These are phyloP conservation scores for Phellopilus nigrolimitatus DNA, from an alignment of 1,284 basidiomycete species.

Conservation along the genomic window DNA sequence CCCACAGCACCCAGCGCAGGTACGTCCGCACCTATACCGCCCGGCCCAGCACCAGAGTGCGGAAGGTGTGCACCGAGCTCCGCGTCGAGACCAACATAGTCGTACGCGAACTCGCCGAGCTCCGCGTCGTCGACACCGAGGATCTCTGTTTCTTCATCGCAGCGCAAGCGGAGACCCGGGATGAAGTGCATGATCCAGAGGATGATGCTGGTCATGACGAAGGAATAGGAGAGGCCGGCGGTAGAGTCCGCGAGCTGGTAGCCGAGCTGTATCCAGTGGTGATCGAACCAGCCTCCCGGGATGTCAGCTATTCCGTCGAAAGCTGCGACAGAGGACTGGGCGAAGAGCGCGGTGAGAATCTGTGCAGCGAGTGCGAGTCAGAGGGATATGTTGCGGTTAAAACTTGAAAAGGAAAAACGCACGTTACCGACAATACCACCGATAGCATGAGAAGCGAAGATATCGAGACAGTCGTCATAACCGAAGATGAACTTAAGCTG, in stretches of 20 bases:
- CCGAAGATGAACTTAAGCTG: slow-evolving; percentile 81
- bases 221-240: slow-evolving; percentile 74
- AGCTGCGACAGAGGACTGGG: slow-evolving; percentile 77
- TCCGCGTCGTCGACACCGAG: slow-evolving; percentile 92
- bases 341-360: slow-evolving; percentile 84
- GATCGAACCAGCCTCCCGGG: slow-evolving; percentile 88
- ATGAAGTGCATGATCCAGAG: slow-evolving; percentile 92
- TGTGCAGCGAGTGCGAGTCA: slow-evolving; percentile 29
- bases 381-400: background rate
- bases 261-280: slow-evolving; percentile 78
- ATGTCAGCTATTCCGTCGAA: slow-evolving; percentile 79
- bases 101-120: slow-evolving; percentile 93
- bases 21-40: slow-evolving; percentile 18
- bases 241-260: slow-evolving; percentile 83
- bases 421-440: slow-evolving; percentile 86
- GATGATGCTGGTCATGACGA: slow-evolving; percentile 83
- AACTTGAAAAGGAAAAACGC: slow-evolving; percentile 9
- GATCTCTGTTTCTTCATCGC: slow-evolving; percentile 81
- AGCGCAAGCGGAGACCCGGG: slow-evolving; percentile 78
- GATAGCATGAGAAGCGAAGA: slow-evolving; percentile 87
- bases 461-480: slow-evolving; percentile 81
- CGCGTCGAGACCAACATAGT: slow-evolving; percentile 75
- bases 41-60: slow-evolving; percentile 19
- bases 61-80: slow-evolving; percentile 34
- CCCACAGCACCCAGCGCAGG: slow-evolving; percentile 21